Conservation (phyloP, 768 basidiomycete genomes). For the Leccinum incarnatum region DNA sequence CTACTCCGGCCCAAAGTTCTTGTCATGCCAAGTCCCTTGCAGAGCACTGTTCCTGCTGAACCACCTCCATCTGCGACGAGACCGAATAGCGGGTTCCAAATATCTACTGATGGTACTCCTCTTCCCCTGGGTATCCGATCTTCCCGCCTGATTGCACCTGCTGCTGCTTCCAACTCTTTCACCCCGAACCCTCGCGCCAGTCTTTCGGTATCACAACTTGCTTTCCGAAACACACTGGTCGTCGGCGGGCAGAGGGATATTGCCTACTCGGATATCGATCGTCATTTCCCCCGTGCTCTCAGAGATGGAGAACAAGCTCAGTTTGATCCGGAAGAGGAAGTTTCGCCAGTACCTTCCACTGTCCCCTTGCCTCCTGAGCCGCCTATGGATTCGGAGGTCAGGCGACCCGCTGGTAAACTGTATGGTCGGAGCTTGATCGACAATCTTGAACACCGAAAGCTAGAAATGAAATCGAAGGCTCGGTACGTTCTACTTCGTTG, state of each 20-base stretch:
- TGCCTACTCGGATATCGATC: conserved; percentile 58
- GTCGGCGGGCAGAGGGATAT: conserved; percentile 67
- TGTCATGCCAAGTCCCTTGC: conserved; percentile 89
- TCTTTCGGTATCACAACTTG: conserved; percentile 76
- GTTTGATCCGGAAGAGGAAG: conserved; percentile 43
- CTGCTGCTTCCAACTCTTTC: conserved; percentile 60
- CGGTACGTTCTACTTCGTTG: conserved; percentile 49
- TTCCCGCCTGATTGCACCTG: conserved; percentile 42
- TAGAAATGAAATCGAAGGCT: conserved; percentile 77
- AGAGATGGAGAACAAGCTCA: conserved; percentile 76
- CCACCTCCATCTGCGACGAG: conserved; percentile 34
- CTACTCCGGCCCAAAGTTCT: conserved; percentile 88
- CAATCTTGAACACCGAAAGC: conserved; percentile 80
- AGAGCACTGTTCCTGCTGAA: conserved; percentile 40
- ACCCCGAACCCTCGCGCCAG: conserved; percentile 75
- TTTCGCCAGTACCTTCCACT: conserved; percentile 31
- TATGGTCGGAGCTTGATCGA: conserved; percentile 91
- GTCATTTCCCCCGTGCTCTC: conserved; percentile 63
- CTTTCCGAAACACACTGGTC: conserved; percentile 78
- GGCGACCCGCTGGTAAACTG: conserved; percentile 74
- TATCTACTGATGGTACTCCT: conserved; percentile 61
- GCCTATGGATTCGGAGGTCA: conserved; percentile 32
- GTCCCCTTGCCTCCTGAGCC: conserved; percentile 30
- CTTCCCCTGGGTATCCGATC: conserved; percentile 73
- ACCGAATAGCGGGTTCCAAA: conserved; percentile 58